A percentile compares a stretch with the other conserved stretches of the same genome.
phyloP scores from a whole-genome alignment of 2,329 filamentous ascomycete species.

The Escovopsis sp. region DNA sequence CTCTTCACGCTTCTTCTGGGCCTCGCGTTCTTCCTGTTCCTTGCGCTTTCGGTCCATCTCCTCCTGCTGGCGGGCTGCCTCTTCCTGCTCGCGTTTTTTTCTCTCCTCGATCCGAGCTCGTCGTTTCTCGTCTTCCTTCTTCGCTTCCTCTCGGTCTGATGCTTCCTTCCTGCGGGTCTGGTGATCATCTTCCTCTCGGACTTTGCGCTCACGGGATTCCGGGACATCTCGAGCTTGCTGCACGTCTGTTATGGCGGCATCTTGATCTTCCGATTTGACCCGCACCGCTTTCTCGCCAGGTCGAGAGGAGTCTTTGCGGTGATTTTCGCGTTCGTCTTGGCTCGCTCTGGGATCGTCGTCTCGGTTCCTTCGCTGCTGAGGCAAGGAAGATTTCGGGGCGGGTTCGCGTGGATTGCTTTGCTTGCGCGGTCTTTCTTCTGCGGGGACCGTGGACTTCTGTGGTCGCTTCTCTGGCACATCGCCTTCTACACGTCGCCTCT shows the following conservation, averaged over 20 bases:
- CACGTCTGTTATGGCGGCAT: conserved; percentile 40
- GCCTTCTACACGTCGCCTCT: conserved; percentile 40
- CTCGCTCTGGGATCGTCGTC: conserved; percentile 25
- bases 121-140: conserved; percentile 15
- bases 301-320: conserved; percentile 27
- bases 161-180: conserved; percentile 16
- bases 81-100: conserved; percentile 18
- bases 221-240: conserved; percentile 15
- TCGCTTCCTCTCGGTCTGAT: conserved; percentile 20
- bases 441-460: conserved; percentile 24
- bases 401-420: conserved; percentile 25
- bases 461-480: conserved; percentile 34
- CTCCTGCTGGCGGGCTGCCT: conserved; percentile 16
- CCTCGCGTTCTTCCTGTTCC: conserved; percentile 20
- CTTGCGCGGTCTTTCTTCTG: conserved; percentile 31
- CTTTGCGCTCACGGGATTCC: conserved; percentile 17
- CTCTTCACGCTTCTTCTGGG: conserved; percentile 21
- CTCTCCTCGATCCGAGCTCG: conserved; percentile 21
- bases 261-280: conserved; percentile 41
- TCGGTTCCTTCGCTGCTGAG: conserved; percentile 21
- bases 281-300: conserved; percentile 34
- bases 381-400: conserved; percentile 18
- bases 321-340: conserved; percentile 21
- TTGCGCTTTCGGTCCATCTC: conserved; percentile 18
- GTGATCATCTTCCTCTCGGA: conserved; percentile 21